These are phyloP conservation scores for Lipomyces yamanashiensis DNA, from an alignment of 805 yeast genomes.

Conservation along the genomic window DNA sequence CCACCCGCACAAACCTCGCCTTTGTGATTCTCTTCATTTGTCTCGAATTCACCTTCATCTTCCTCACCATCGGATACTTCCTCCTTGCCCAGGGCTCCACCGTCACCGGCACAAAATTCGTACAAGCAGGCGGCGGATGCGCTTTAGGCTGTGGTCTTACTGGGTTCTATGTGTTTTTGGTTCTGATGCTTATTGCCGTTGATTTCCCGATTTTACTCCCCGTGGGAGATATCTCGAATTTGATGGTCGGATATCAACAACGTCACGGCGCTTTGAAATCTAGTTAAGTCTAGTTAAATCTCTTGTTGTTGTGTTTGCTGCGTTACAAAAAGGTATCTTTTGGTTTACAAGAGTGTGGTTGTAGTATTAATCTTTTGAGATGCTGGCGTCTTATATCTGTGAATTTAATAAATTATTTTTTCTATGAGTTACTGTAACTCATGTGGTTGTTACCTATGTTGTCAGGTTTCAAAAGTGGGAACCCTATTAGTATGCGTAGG, in stretches of 20 bases:
- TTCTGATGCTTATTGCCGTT: conserved; percentile 35
- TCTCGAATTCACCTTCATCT: conserved; percentile 24
- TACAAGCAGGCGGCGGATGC: conserved; percentile 35
- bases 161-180: conserved; percentile 34
- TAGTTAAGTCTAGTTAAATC: background rate
- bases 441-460: too few species aligned
- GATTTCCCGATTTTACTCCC: conserved; percentile 35
- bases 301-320: background rate
- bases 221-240: conserved; percentile 32
- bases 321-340: too few species aligned
- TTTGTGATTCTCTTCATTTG: conserved; percentile 27
- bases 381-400: too few species aligned
- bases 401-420: background rate
- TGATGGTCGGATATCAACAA: conserved; percentile 34
- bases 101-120: conserved; percentile 11
- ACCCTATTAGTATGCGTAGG: too few species aligned
- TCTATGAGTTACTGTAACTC: too few species aligned
- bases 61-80: conserved; percentile 31
- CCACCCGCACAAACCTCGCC: conserved; percentile 35
- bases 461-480: too few species aligned
- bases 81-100: conserved; percentile 7
- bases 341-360: too few species aligned
- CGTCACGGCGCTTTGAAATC: conserved; percentile 31
- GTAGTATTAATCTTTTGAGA: too few species aligned
- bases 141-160: conserved; percentile 27